Evolutionary conservation across 768 basidiomycete species (phyloP).

Genomic region (Mycena filopes): DNA sequence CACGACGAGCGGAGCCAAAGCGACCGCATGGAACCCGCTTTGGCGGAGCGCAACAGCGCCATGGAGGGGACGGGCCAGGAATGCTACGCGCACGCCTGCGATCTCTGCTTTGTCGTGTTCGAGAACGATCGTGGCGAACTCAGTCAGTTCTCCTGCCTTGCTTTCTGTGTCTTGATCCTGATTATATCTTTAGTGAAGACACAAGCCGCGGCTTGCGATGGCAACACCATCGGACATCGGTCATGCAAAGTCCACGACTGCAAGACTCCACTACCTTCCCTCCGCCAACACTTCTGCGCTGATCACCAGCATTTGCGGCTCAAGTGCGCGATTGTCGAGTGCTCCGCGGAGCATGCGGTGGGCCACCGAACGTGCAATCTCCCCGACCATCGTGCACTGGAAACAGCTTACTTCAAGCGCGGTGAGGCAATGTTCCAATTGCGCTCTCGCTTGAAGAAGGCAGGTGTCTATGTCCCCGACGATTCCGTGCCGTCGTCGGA

Average conservation of each 20-base stretch:
- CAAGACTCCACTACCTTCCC: constrained; percentile 19
- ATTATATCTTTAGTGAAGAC: constrained; percentile 9
- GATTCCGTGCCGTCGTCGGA: constrained; percentile 1
- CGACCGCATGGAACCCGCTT: constrained; percentile 15
- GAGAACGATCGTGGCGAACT: background rate
- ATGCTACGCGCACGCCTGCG: constrained; percentile 31
- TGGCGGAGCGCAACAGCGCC: constrained; percentile 21
- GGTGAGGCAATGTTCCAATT: constrained; percentile 29
- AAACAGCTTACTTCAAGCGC: constrained; percentile 17
- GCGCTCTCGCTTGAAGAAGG: constrained; percentile 17
- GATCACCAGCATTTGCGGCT: constrained; percentile 14
- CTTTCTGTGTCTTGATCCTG: background rate
- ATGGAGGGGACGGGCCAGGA: constrained; percentile 32
- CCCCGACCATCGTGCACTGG: constrained; percentile 21
- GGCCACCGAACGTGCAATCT: constrained; percentile 27
- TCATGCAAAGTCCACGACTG: constrained; percentile 34
- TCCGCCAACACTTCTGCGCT: constrained; percentile 15
- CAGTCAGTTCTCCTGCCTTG: background rate
- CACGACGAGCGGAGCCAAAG: constrained; percentile 19
- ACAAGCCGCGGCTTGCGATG: constrained; percentile 17
- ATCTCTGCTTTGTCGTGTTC: constrained; percentile 19
- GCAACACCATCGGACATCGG: constrained; percentile 27
- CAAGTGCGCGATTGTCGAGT: constrained; percentile 6
- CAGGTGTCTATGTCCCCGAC: constrained; percentile 3
- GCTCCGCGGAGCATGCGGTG: background rate